Percentiles rank a stretch among this genome's conserved stretches.
Evolutionary conservation across 148 eudicot species (phyloP).

Genomic region (Chenopodium suecicum): DNA sequence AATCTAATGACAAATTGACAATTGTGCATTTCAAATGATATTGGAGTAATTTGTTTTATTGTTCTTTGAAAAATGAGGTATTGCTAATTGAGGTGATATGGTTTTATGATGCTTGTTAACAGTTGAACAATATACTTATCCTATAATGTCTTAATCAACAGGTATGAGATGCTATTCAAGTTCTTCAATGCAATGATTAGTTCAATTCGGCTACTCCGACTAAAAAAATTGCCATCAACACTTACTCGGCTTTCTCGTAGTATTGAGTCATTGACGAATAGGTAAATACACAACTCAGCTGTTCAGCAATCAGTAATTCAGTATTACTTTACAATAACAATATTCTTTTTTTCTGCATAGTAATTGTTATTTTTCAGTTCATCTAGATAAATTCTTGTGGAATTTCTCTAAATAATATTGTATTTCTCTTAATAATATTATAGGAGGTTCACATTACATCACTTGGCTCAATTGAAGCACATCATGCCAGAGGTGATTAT

Average conservation of each 20-base stretch:
- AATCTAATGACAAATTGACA: too few relatives aligned
- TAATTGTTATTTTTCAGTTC: neutral
- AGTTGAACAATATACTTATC: neutral
- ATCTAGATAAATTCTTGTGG: slow-evolving; percentile 4
- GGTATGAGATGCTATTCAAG: slow-evolving; percentile 57
- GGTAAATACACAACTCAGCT: slow-evolving; percentile 34
- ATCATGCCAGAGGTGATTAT: slow-evolving; percentile 68
- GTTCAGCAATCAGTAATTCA: neutral
- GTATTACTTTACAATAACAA: neutral
- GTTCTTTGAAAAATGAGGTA: neutral
- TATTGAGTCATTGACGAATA: slow-evolving; percentile 57
- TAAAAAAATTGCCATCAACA: slow-evolving; percentile 44
- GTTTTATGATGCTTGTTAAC: neutral
- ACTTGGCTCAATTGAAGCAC: slow-evolving; percentile 78
- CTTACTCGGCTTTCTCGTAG: slow-evolving; percentile 52
- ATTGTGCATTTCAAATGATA: neutral
- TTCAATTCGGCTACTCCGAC: slow-evolving; percentile 54
- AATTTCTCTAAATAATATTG: too few relatives aligned
- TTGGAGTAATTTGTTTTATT: neutral
- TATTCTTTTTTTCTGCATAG: neutral
- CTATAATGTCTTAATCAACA: slow-evolving; percentile 14
- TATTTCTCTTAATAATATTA: neutral
- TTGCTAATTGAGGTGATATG: neutral
- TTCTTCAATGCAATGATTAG: slow-evolving; percentile 67
- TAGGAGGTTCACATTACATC: slow-evolving; percentile 66